Conservation (phyloP, 2,329 filamentous ascomycete species). For the Arthroderma sp. region DNA sequence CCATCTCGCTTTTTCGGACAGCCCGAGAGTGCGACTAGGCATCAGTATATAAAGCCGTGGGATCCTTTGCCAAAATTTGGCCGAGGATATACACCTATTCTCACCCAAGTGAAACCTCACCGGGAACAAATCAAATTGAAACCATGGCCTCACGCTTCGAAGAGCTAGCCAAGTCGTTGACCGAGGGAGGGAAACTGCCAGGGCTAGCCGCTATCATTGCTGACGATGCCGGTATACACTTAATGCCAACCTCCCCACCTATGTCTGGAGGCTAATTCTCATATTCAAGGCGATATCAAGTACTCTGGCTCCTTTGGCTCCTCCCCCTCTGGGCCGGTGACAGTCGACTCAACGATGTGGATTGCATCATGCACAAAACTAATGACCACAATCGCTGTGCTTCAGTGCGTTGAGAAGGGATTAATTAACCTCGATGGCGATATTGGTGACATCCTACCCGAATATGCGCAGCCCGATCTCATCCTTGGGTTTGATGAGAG, state of each 20-base stretch:
- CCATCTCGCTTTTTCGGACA: too few relatives aligned
- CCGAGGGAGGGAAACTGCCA: not conserved
- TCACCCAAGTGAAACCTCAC: too few relatives aligned
- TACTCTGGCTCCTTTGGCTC: not conserved
- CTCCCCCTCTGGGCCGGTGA: not conserved
- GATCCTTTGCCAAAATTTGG: too few relatives aligned
- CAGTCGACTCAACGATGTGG: constrained; percentile 9
- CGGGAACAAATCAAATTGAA: too few relatives aligned
- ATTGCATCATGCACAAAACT: constrained; percentile 13
- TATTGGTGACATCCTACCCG: constrained; percentile 5
- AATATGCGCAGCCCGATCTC: constrained; percentile 2
- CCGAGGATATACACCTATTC: too few relatives aligned
- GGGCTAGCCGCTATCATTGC: not conserved
- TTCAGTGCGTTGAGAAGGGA: constrained; percentile 8
- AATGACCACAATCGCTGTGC: constrained; percentile 5
- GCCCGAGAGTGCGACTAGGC: too few relatives aligned
- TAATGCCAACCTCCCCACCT: not conserved
- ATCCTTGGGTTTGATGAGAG: constrained; percentile 4
- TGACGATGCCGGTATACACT: not conserved
- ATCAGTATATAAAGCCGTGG: too few relatives aligned
- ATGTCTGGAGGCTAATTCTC: not conserved
- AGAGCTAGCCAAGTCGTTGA: not conserved
- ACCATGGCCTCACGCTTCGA: not conserved
- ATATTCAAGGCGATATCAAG: not conserved
- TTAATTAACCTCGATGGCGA: constrained; percentile 8